phyloP scores from a whole-genome alignment of 805 yeast species.

The Candida wancherniae region DNA sequence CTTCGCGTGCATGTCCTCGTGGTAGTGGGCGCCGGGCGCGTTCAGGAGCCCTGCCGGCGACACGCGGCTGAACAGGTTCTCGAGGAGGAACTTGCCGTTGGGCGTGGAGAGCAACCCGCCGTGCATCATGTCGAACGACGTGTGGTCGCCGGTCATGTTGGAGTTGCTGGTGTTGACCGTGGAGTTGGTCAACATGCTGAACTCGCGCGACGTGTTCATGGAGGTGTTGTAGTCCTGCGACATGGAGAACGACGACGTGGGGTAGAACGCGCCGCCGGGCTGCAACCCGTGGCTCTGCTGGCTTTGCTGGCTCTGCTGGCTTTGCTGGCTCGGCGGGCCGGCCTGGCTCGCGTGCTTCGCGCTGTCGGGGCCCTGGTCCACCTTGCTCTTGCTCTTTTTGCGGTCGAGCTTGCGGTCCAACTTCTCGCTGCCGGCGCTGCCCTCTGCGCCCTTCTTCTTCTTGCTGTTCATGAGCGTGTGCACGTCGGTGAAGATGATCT shows the following conservation, averaged over 20 bases:
- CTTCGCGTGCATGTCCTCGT: conserved; percentile 2
- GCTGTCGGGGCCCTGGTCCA: too few relatives aligned
- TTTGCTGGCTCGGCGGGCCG: too few relatives aligned
- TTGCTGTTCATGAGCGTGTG: conserved; percentile 20
- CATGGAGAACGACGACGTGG: conserved; percentile 5
- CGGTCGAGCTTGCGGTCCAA: not conserved
- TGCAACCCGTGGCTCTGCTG: too few relatives aligned
- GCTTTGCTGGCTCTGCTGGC: too few relatives aligned
- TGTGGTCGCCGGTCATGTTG: conserved; percentile 37
- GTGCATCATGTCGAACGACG: conserved; percentile 33
- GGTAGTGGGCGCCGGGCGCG: not conserved
- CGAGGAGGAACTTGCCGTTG: conserved; percentile 35
- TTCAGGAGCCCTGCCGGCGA: conserved; percentile 15
- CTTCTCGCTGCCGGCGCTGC: too few relatives aligned
- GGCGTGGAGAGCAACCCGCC: conserved; percentile 38
- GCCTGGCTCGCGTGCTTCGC: not conserved
- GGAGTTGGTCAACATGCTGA: conserved; percentile 23
- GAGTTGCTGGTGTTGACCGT: conserved; percentile 26
- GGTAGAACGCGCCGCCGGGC: conserved; percentile 2
- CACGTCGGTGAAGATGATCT: conserved; percentile 19
- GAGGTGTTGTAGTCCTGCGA: conserved; percentile 18
- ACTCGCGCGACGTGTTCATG: conserved; percentile 24
- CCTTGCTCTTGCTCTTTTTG: too few relatives aligned
- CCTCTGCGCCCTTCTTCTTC: conserved; percentile 9
- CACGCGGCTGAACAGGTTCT: conserved; percentile 36